phyloP scores from a whole-genome alignment of 1,139 yeast genomes.

The Zhuliangozyma parablackwelliae region DNA sequence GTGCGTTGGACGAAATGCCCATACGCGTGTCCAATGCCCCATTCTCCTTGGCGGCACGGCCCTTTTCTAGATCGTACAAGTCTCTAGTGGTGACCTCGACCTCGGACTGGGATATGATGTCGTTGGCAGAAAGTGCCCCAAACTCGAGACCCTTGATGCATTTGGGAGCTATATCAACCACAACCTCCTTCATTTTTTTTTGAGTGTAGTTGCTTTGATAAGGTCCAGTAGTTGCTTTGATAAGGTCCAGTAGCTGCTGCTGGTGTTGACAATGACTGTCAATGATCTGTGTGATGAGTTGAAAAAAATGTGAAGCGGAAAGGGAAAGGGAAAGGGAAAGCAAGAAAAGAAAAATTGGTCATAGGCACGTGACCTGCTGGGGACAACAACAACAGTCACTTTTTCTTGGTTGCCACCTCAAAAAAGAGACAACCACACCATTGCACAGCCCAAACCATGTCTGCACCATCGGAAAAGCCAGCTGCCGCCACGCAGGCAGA shows the following conservation, averaged over 20 bases:
- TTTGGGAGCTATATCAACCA: slow-evolving; percentile 83
- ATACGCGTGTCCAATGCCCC: slow-evolving; percentile 91
- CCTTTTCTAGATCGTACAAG: slow-evolving; percentile 80
- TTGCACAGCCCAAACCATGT: not conserved
- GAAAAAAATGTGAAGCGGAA: too few species aligned
- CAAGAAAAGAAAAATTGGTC: too few species aligned
- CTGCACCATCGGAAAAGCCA: not conserved
- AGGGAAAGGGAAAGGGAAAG: too few species aligned
- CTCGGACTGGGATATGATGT: slow-evolving; percentile 89
- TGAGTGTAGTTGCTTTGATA: not conserved
- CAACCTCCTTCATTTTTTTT: slow-evolving; percentile 65
- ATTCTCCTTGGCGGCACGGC: slow-evolving; percentile 69
- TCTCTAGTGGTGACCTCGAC: slow-evolving; percentile 92
- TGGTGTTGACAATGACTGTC: too few species aligned
- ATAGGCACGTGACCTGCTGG: too few species aligned
- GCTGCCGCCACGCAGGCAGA: slow-evolving; percentile 9
- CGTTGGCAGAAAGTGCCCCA: slow-evolving; percentile 86
- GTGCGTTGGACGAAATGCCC: slow-evolving; percentile 88
- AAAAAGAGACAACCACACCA: not conserved
- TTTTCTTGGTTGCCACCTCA: not conserved
- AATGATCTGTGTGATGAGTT: too few species aligned
- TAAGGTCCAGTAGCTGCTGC: too few species aligned
- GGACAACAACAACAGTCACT: too few species aligned
- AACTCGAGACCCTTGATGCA: slow-evolving; percentile 88
- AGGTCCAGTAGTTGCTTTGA: too few species aligned